Evolutionary conservation across 345 rosid genomes (phyloP).

Genomic region (Acer campestre): DNA sequence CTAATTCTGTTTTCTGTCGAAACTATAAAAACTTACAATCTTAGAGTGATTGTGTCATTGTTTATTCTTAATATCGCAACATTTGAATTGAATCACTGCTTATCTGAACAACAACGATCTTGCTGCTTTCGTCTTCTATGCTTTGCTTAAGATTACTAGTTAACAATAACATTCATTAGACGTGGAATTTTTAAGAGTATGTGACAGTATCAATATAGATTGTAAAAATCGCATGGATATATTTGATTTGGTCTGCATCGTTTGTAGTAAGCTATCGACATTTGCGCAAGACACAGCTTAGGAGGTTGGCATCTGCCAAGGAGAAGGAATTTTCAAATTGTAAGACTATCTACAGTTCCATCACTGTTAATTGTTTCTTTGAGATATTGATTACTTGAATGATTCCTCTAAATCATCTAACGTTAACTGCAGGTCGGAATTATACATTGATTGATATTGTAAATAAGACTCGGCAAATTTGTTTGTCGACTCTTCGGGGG

Average conservation of each 20-base stretch:
- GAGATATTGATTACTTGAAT: not conserved
- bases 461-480: constrained; percentile 47
- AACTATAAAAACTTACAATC: too few relatives aligned
- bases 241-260: not conserved
- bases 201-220: not conserved
- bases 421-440: constrained; percentile 51
- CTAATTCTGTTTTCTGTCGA: too few relatives aligned
- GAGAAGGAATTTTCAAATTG: constrained; percentile 75
- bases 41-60: too few relatives aligned
- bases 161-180: too few relatives aligned
- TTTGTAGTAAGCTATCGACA: constrained; percentile 61
- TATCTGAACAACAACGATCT: not conserved
- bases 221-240: not conserved
- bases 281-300: constrained; percentile 68
- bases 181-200: not conserved
- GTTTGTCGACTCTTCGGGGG: constrained; percentile 27
- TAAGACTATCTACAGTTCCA: constrained; percentile 30
- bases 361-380: constrained; percentile 11
- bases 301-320: constrained; percentile 64
- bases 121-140: not conserved
- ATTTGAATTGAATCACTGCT: too few relatives aligned
- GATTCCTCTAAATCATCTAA: not conserved
- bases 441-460: constrained; percentile 45
- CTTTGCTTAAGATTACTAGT: too few relatives aligned
- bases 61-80: too few relatives aligned